Evolutionary conservation across 2,329 filamentous ascomycete genomes (phyloP).

Genomic region (Cryphonectria parasitica): DNA sequence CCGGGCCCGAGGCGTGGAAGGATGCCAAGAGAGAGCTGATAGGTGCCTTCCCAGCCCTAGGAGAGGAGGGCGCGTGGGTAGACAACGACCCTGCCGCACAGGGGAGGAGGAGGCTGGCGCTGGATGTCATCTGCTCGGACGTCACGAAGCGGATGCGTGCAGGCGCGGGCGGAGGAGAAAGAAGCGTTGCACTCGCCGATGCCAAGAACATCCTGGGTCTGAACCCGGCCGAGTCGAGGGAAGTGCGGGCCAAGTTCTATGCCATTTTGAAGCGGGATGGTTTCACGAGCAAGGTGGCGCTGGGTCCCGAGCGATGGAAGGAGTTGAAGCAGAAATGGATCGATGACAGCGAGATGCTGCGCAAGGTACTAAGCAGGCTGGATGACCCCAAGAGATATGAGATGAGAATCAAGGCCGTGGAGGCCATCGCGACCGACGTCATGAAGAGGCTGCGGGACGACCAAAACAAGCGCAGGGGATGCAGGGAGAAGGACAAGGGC

Average conservation of each 20-base stretch:
- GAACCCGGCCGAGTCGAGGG: constrained; percentile 54
- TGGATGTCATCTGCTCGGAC: constrained; percentile 81
- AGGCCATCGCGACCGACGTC: constrained; percentile 74
- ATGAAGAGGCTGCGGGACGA: constrained; percentile 77
- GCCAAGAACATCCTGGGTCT: constrained; percentile 65
- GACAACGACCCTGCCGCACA: constrained; percentile 45
- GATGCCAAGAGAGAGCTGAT: constrained; percentile 70
- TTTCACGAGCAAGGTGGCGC: constrained; percentile 74
- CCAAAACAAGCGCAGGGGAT: constrained; percentile 51
- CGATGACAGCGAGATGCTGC: constrained; percentile 58
- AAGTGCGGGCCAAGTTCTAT: constrained; percentile 68
- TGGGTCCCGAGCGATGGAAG: constrained; percentile 72
- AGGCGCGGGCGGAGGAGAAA: constrained; percentile 47
- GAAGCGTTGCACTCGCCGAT: constrained; percentile 72
- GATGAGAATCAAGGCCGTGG: constrained; percentile 68
- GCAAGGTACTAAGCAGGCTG: constrained; percentile 54
- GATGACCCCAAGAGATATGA: constrained; percentile 60
- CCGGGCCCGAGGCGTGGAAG: constrained; percentile 75
- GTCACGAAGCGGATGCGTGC: constrained; percentile 79
- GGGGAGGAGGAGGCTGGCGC: constrained; percentile 67
- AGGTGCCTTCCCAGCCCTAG: constrained; percentile 64
- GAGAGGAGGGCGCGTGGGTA: constrained; percentile 59
- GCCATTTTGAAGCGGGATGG: constrained; percentile 66
- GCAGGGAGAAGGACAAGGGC: constrained; percentile 21
- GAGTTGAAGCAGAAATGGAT: constrained; percentile 72